Evolutionary conservation across 202 grass and related monocot species (phyloP).

Genomic region (Brachypodium distachyon): DNA sequence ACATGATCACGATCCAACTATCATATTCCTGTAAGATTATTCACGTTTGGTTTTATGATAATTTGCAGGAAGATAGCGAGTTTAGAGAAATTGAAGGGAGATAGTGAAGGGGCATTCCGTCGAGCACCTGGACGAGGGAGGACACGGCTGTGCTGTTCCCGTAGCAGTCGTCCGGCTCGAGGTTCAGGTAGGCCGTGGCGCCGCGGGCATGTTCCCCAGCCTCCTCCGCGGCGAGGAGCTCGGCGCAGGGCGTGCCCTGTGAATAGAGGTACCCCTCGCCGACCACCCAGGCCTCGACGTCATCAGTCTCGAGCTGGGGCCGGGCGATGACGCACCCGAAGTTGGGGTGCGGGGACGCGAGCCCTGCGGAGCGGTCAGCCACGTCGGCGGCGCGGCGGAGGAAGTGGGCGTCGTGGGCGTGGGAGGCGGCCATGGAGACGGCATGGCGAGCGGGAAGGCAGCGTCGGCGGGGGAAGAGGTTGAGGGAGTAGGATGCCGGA

Average conservation of each 20-base stretch:
- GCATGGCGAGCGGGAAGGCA: background rate
- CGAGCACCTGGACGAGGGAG: constrained; percentile 67
- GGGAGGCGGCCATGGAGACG: background rate
- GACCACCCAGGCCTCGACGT: constrained; percentile 23
- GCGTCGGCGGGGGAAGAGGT: background rate
- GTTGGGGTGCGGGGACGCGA: constrained; percentile 77
- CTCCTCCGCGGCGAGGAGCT: constrained; percentile 56
- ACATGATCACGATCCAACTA: background rate
- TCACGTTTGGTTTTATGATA: background rate
- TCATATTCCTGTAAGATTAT: background rate
- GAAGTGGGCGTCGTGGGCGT: constrained; percentile 29
- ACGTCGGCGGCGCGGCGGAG: constrained; percentile 55
- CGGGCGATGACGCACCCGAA: constrained; percentile 71
- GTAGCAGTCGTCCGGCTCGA: constrained; percentile 79
- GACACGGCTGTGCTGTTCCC: constrained; percentile 55
- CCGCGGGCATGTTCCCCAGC: constrained; percentile 61
- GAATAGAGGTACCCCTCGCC: constrained; percentile 81
- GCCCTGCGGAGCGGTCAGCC: constrained; percentile 72
- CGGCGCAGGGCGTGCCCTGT: constrained; percentile 79
- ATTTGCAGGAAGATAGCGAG: background rate
- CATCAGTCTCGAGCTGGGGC: background rate
- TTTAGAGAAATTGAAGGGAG: background rate
- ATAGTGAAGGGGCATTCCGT: background rate
- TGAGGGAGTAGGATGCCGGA: background rate
- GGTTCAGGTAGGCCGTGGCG: constrained; percentile 71